These are phyloP conservation scores for Magnusiomyces paraingens DNA, from an alignment of 1,139 yeast genomes.

Conservation along the genomic window DNA sequence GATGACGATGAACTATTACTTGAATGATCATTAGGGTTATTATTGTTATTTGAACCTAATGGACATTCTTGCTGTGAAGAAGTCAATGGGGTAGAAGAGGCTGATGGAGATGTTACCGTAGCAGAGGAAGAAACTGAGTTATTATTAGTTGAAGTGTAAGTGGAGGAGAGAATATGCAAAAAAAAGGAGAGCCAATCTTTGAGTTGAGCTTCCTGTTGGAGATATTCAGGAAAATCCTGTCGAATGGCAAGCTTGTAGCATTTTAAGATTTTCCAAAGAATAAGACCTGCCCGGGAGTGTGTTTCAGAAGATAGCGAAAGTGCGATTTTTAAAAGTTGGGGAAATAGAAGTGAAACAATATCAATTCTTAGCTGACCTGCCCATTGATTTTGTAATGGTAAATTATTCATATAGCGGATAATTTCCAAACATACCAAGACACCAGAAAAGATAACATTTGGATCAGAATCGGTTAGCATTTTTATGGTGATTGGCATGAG, in stretches of 20 bases:
- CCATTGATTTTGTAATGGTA: background rate
- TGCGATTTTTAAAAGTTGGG: constrained; percentile 11
- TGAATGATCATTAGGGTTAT: background rate
- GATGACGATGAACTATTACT: too few relatives aligned
- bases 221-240: constrained; percentile 8
- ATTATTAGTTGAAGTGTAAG: background rate
- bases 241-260: constrained; percentile 11
- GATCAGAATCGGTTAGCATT: constrained; percentile 12
- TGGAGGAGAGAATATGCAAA: constrained; percentile 7
- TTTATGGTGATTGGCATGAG: constrained; percentile 9
- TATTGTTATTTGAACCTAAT: too few relatives aligned
- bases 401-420: background rate
- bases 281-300: constrained; percentile 11
- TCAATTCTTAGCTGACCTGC: background rate
- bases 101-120: background rate
- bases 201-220: constrained; percentile 11
- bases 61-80: too few relatives aligned
- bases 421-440: constrained; percentile 8
- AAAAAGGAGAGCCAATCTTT: constrained; percentile 12
- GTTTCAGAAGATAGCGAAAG: constrained; percentile 9
- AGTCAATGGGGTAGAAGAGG: background rate
- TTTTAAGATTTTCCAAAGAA: constrained; percentile 16
- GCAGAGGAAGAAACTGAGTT: background rate
- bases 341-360: constrained; percentile 9
- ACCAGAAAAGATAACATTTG: constrained; percentile 10